Evolutionary conservation across 305 asterid genomes (phyloP).

Genomic region (Ilex paraguariensis): DNA sequence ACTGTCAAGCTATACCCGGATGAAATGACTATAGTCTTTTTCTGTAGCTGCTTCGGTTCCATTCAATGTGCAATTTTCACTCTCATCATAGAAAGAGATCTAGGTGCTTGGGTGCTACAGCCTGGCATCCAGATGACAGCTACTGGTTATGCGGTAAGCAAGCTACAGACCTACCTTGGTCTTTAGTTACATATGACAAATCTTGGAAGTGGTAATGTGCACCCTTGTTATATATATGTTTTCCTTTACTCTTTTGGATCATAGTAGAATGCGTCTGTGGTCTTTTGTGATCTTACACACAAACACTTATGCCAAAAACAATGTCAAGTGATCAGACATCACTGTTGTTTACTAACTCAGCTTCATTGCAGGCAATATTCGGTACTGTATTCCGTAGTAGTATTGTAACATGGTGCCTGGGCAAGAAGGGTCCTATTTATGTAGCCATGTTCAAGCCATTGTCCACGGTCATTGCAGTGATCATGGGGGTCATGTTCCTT

Average conservation of each 20-base stretch:
- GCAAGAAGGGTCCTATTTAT: conserved; percentile 27
- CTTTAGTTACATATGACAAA: too few relatives aligned
- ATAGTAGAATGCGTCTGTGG: too few relatives aligned
- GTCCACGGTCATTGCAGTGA: conserved; percentile 22
- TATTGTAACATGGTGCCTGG: conserved; percentile 22
- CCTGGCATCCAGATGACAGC: conserved; percentile 13
- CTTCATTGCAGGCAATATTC: conserved; percentile 16
- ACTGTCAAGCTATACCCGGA: conserved; percentile 24
- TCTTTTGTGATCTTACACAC: background rate
- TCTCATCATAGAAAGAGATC: conserved; percentile 10
- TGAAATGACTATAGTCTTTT: conserved; percentile 26
- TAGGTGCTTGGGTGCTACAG: conserved; percentile 14
- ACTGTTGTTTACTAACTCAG: background rate
- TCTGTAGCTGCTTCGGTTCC: conserved; percentile 23
- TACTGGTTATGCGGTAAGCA: conserved; percentile 19
- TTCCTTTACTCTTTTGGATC: background rate
- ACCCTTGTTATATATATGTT: too few relatives aligned
- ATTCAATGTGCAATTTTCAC: conserved; percentile 23
- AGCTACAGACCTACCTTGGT: background rate
- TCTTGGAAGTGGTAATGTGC: too few relatives aligned
- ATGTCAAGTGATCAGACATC: background rate
- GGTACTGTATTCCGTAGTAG: conserved; percentile 15
- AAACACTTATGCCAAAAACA: background rate
- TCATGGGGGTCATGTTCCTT: conserved; percentile 19
- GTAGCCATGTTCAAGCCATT: conserved; percentile 28